Evolutionary conservation across 768 basidiomycete genomes (phyloP), one percentile per base, ranked within the genome.

Genomic region (Auriscalpium orientale): DNA sequence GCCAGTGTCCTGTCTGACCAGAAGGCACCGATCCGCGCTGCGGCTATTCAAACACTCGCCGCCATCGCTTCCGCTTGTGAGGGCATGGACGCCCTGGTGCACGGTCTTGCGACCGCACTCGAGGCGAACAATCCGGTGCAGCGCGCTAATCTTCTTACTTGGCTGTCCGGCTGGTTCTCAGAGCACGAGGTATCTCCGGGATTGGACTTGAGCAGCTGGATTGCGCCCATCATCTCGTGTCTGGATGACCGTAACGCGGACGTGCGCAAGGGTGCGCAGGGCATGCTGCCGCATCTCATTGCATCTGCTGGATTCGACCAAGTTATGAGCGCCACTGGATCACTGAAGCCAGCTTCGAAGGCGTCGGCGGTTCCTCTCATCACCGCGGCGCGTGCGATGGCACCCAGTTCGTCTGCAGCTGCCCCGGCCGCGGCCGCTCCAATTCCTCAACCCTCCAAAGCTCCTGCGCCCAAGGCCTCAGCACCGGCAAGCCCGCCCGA

Each of bases 161-260:
- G 93, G 93, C 71, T 92, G 48, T 80, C 77, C 6, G 90, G 88
- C 56, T 87, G 84, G 82, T 80, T 91, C 69, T 87, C 83, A 61
- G 81, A 81, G 36, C 79, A 85, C 46, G 77, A 80, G 21, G 73
- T 81, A 2, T 57, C 77, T 4, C 58, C 80, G 2, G 65, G 75
- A 9, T 67, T 87, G 16, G 95, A 98, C 65, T 73, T 98, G 15
- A 78, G 78, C 44, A 72, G 77, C 37, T 86, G 93, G 79, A 80
- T 79, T 8, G 66, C 77, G 8, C 75, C 82, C 1, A 70, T 90
- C 28, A 79, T 99, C 16, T 68, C 79, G 2, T 93, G 83, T 58
- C 79, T 99, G 36, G 97, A 99, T 66, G 97, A 99, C 68, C 83
- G 93, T 34, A 95, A 74, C 64, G 79, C 79, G 11, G 97, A 99